phyloP scores from a whole-genome alignment of 75 land plant species.

The Selaginella moellendorffii region DNA sequence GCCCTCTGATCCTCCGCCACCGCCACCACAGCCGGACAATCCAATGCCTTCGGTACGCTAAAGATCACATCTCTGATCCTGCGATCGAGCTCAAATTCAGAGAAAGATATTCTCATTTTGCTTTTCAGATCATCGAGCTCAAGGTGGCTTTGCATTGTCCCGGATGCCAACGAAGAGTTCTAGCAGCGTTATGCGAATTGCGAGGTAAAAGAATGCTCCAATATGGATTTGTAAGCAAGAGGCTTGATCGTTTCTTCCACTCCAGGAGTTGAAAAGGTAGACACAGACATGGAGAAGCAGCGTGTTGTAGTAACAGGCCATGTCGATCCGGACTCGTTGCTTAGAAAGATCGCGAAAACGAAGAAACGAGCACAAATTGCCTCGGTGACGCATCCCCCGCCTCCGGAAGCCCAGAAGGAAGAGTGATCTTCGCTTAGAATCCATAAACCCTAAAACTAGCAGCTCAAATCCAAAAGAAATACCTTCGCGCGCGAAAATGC shows the following conservation, averaged over 20 bases:
- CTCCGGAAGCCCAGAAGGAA: too few species aligned
- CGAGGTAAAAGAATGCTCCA: not conserved
- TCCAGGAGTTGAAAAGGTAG: not conserved
- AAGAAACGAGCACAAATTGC: not conserved
- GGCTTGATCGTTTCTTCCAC: too few species aligned
- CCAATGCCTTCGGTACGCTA: not conserved
- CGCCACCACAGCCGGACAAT: not conserved
- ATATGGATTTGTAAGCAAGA: not conserved
- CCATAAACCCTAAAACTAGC: too few species aligned
- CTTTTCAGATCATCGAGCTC: conserved; percentile 1
- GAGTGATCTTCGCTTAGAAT: too few species aligned
- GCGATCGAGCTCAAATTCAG: not conserved
- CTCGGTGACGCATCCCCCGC: not conserved
- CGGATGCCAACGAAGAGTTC: not conserved
- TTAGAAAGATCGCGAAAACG: not conserved
- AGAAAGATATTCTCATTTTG: too few species aligned
- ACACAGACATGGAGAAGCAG: conserved; percentile 1
- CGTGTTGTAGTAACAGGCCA: not conserved
- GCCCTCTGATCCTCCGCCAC: not conserved
- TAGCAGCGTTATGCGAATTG: not conserved
- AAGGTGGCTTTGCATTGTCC: not conserved
- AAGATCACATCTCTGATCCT: not conserved
- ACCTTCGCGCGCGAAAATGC: too few species aligned
- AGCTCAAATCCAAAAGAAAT: too few species aligned
- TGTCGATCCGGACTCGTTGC: not conserved